Evolutionary conservation across 208 protist genomes (phyloP).

Genomic region (Crithidia brevicula): DNA sequence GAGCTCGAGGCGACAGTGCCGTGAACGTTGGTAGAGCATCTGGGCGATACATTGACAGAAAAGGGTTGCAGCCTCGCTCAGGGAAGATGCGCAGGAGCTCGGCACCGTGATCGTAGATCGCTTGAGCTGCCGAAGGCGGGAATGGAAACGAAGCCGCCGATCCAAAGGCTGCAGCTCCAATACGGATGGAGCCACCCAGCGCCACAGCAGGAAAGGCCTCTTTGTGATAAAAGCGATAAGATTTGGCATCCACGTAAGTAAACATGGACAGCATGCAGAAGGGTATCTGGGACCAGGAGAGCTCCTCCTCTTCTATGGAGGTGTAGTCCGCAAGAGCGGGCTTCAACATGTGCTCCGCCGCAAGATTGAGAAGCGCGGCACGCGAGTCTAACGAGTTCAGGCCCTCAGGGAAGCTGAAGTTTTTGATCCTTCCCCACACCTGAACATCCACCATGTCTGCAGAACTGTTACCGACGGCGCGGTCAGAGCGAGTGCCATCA

Average conservation of each 20-base stretch:
- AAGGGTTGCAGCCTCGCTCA: constrained; percentile 46
- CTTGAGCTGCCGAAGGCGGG: constrained; percentile 17
- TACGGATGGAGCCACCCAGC: constrained; percentile 33
- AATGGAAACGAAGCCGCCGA: constrained; percentile 14
- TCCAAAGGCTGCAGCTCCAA: constrained; percentile 22
- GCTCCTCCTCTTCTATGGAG: constrained; percentile 22
- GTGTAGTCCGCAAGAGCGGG: constrained; percentile 13
- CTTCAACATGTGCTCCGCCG: constrained; percentile 9
- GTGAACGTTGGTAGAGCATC: constrained; percentile 27
- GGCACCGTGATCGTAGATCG: constrained; percentile 35
- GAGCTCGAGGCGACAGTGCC: constrained; percentile 29
- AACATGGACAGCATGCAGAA: constrained; percentile 81
- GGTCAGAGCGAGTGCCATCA: neutral
- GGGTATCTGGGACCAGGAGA: constrained; percentile 40
- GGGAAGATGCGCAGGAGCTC: constrained; percentile 33
- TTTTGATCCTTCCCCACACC: constrained; percentile 26
- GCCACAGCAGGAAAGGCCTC: constrained; percentile 93
- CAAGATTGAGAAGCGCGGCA: constrained; percentile 25
- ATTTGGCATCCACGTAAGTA: constrained; percentile 96
- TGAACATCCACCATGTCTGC: constrained; percentile 26
- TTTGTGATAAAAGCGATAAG: constrained; percentile 94
- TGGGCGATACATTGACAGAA: constrained; percentile 27
- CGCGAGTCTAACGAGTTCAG: constrained; percentile 24
- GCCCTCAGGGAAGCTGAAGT: constrained; percentile 30
- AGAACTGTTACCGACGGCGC: neutral